These are phyloP conservation scores for Tympanopsis confertula DNA, from an alignment of 2,329 filamentous ascomycete species.

Conservation along the genomic window DNA sequence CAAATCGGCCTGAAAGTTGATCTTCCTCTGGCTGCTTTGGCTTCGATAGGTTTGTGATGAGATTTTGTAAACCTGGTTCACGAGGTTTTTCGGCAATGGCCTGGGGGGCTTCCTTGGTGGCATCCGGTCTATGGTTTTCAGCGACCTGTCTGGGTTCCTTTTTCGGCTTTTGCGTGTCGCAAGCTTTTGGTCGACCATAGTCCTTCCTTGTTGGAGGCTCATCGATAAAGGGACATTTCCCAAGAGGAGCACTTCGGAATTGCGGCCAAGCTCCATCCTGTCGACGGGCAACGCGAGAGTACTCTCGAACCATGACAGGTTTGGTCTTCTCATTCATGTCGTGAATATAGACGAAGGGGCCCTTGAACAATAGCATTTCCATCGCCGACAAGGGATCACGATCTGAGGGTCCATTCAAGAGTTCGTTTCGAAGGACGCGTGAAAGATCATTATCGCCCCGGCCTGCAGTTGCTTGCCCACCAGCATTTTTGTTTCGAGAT, in stretches of 20 bases:
- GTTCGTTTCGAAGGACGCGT: conserved; percentile 81
- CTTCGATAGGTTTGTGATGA: too few species aligned
- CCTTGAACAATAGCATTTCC: conserved; percentile 76
- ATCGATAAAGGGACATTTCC: conserved; percentile 90
- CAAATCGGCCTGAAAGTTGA: conserved; percentile 25
- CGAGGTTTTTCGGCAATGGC: neutral
- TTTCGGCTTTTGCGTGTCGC: conserved; percentile 17
- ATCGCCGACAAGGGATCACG: conserved; percentile 64
- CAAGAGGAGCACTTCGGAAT: conserved; percentile 73
- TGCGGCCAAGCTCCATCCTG: conserved; percentile 92
- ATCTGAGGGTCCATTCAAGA: conserved; percentile 74
- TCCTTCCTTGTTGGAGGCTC: conserved; percentile 51
- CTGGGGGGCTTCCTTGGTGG: neutral
- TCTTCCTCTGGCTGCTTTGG: conserved; percentile 11
- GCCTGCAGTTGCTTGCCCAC: conserved; percentile 6
- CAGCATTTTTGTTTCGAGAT: neutral
- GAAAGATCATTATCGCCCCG: conserved; percentile 35
- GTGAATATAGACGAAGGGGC: conserved; percentile 87
- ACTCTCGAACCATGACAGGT: conserved; percentile 89
- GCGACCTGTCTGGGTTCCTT: too few species aligned
- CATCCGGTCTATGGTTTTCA: too few species aligned
- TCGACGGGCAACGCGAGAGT: conserved; percentile 66
- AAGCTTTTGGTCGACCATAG: conserved; percentile 41
- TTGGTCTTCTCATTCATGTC: conserved; percentile 91
- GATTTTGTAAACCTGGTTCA: too few species aligned